These are phyloP conservation scores for Penicillium sp. DNA, from an alignment of 2,329 filamentous ascomycete species.

Conservation along the genomic window DNA sequence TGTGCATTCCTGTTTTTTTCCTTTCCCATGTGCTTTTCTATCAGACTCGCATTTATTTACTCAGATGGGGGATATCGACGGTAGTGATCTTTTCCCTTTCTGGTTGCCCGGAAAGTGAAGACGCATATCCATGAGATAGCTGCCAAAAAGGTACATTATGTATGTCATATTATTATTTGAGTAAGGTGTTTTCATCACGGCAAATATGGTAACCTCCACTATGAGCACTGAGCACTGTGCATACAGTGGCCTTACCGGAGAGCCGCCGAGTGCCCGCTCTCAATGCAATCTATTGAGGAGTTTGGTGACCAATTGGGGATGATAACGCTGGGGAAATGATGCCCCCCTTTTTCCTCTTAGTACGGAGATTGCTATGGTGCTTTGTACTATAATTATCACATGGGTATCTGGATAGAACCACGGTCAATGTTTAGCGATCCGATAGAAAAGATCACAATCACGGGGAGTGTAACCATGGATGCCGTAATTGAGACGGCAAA, in stretches of 20 bases:
- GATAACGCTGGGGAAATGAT: background rate
- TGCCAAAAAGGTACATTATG: too few species aligned
- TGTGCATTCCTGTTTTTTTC: background rate
- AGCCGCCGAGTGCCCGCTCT: constrained; percentile 22
- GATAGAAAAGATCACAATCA: background rate
- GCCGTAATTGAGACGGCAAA: background rate
- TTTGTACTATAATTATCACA: constrained; percentile 7
- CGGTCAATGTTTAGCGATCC: background rate
- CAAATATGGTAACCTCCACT: background rate
- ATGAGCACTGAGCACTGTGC: background rate
- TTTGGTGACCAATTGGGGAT: constrained; percentile 1
- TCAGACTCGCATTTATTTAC: constrained; percentile 10
- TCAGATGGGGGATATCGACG: background rate
- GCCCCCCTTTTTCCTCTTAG: constrained; percentile 3
- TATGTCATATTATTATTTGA: too few species aligned
- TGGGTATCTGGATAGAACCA: background rate
- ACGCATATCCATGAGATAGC: background rate
- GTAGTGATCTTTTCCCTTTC: background rate
- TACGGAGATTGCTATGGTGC: constrained; percentile 4
- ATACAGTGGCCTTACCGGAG: constrained; percentile 15
- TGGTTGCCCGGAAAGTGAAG: background rate
- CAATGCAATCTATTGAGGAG: background rate
- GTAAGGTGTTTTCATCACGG: too few species aligned
- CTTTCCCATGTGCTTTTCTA: constrained; percentile 22
- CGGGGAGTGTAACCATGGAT: background rate